Evolutionary conservation across 495 filamentous ascomycete genomes (phyloP), one percentile per base, ranked within the genome.

Genomic region (Aspergillus panamensis): DNA sequence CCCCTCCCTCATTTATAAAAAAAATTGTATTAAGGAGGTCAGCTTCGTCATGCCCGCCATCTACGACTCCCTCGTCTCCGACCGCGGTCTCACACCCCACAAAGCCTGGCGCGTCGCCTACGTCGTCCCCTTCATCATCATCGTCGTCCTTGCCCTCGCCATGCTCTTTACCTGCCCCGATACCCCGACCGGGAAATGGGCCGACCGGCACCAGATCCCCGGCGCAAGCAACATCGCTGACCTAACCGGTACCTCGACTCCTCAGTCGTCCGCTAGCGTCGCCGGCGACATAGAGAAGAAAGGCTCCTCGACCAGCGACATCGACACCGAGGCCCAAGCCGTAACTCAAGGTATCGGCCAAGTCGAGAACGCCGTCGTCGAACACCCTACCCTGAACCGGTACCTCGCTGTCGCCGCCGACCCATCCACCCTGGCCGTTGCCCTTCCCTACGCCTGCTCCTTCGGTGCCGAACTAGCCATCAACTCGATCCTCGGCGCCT

Each of bases 21-120:
- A 3, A 39, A 30, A 51, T n/a, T n/a, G n/a, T n/a, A n/a, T n/a
- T n/a, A n/a, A n/a, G n/a, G n/a, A n/a, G n/a, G n/a, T n/a, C n/a
- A 89, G 87, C 69, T 97, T 97, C 72, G 81, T 96, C 56, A 97
- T 97, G 92, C 93, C 93, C 1, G 92, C 92, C 2, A 84, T 96
- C 45, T 92, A 84, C 68, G 88, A 96, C 69, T 88, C 88, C 6
- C 76, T 96, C 14, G 85, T 93, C 40, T 25, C 73, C 0, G 48
- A 74, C 4, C 77, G 69, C 37, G 82, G 84, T 3, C 77, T 91
- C 43, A 70, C 78, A 0, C 69, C 83, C 10, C 83, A 89, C 59
- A 76, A 84, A 32, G 89, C 92, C 9, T 96, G 92, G 92, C 83
- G 92, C 29, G 84, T 96, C 2, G 78, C 88, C 48, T 96, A 94